Evolutionary conservation across 371 early-diverging fungal species (phyloP).

Genomic region (Batkoa obscura): DNA sequence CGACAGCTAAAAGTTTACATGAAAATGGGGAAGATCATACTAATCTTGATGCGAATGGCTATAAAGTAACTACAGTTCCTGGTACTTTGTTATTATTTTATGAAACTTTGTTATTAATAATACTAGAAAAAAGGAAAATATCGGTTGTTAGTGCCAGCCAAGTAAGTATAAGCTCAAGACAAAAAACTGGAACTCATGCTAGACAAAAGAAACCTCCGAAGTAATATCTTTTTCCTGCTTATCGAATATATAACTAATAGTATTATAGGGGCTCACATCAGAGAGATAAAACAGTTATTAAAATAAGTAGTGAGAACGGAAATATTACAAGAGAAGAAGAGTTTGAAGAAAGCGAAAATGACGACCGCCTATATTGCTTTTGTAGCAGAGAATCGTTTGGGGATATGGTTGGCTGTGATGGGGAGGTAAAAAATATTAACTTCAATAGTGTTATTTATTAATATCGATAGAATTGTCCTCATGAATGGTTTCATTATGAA

Average conservation of each 20-base stretch:
- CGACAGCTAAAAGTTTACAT: not conserved
- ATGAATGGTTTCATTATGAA: conserved; percentile 89
- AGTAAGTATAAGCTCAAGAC: not conserved
- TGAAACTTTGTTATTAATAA: not conserved
- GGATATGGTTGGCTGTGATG: conserved; percentile 94
- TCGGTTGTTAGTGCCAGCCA: not conserved
- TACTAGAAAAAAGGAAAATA: too few relatives aligned
- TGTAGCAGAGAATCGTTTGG: conserved; percentile 27
- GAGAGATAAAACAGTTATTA: not conserved
- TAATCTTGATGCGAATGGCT: not conserved
- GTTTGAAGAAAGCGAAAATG: not conserved
- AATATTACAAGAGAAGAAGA: not conserved
- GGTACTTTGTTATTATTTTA: not conserved
- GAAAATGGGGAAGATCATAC: not conserved
- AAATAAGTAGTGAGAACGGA: not conserved
- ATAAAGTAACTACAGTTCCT: not conserved
- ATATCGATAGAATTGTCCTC: conserved; percentile 37
- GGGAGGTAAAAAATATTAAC: conserved; percentile 18
- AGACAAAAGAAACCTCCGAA: not conserved
- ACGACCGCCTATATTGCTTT: not conserved
- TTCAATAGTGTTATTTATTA: not conserved
- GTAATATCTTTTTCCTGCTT: not conserved
- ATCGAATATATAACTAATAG: not conserved
- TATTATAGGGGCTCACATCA: not conserved
- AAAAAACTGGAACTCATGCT: not conserved